These are phyloP conservation scores for Psilocybe cyanescens DNA, from an alignment of 768 basidiomycete species.

Conservation along the genomic window DNA sequence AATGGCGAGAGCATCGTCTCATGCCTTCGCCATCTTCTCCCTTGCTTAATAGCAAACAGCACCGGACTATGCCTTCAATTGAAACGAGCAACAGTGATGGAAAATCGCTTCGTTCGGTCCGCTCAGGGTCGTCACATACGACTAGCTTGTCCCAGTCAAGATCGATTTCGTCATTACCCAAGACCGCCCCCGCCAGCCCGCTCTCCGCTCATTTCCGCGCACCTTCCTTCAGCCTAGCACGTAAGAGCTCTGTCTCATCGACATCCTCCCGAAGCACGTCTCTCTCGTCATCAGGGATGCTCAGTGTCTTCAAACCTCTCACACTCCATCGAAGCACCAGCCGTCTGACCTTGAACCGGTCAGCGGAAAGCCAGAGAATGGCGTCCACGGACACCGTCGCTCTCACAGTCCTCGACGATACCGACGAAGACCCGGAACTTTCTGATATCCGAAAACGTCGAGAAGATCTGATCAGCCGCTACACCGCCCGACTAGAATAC, in stretches of 20 bases:
- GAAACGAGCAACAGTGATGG: constrained; percentile 36
- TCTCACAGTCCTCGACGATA: constrained; percentile 16
- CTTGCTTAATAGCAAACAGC: constrained; percentile 14
- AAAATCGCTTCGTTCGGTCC: constrained; percentile 43
- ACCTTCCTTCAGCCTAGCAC: constrained; percentile 19
- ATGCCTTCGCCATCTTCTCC: constrained; percentile 29
- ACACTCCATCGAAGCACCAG: constrained; percentile 42
- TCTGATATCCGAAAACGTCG: constrained; percentile 65
- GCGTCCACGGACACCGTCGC: constrained; percentile 28
- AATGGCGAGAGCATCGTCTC: constrained; percentile 38
- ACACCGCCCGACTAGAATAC: constrained; percentile 74
- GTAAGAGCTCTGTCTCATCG: constrained; percentile 42
- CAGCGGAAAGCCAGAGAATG: constrained; percentile 21
- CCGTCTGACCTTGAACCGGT: constrained; percentile 42
- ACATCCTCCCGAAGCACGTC: constrained; percentile 50
- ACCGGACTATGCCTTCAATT: background rate
- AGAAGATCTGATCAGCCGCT: constrained; percentile 68
- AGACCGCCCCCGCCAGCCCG: constrained; percentile 28
- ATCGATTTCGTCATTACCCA: constrained; percentile 35
- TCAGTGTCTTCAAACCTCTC: constrained; percentile 33
- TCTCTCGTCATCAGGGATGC: constrained; percentile 22
- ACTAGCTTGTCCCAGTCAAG: constrained; percentile 46
- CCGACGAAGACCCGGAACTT: constrained; percentile 40
- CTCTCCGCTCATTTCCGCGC: constrained; percentile 32
- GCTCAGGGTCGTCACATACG: constrained; percentile 35